A percentile compares a stretch with the other conserved stretches of the same genome.
Evolutionary conservation across 1,284 basidiomycete species (phyloP).

Genomic region (Fomitopsis pinicola): DNA sequence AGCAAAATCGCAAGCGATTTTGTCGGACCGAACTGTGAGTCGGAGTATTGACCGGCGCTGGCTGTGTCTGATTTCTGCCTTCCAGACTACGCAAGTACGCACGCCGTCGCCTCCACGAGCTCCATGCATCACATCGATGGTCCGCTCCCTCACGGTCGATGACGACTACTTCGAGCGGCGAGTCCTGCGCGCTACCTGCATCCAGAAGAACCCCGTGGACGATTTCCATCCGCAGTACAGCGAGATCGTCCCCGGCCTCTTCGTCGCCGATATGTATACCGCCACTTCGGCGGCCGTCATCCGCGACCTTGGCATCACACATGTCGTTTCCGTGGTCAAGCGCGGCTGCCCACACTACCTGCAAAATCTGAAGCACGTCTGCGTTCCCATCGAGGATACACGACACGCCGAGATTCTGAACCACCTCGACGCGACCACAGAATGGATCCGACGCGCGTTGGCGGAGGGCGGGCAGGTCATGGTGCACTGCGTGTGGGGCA

Average conservation of each 20-base stretch:
- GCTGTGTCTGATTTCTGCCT: neutral
- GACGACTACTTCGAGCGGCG: slow-evolving; percentile 21
- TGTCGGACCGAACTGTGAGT: neutral
- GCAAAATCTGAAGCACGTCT: slow-evolving; percentile 15
- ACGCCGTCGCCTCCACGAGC: slow-evolving; percentile 12
- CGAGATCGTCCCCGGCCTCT: slow-evolving; percentile 26
- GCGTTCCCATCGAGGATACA: slow-evolving; percentile 24
- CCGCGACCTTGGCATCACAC: slow-evolving; percentile 24
- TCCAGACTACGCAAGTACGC: neutral
- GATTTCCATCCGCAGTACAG: slow-evolving; percentile 25
- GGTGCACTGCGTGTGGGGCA: slow-evolving; percentile 51
- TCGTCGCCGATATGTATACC: slow-evolving; percentile 25
- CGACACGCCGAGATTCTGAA: slow-evolving; percentile 15
- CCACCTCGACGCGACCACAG: slow-evolving; percentile 18
- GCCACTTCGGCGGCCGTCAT: slow-evolving; percentile 20
- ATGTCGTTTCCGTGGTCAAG: slow-evolving; percentile 23
- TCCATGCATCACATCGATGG: slow-evolving; percentile 15
- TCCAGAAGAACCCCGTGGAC: slow-evolving; percentile 14
- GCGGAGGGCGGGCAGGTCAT: slow-evolving; percentile 13
- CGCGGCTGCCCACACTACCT: slow-evolving; percentile 12
- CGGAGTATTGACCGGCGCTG: neutral
- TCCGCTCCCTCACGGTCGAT: slow-evolving; percentile 17
- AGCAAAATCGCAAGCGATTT: neutral
- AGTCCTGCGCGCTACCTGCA: slow-evolving; percentile 17
- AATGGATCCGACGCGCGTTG: slow-evolving; percentile 22